These are phyloP conservation scores for Friedmanniomyces endolithicus DNA, from an alignment of 495 filamentous ascomycete genomes.

Conservation along the genomic window DNA sequence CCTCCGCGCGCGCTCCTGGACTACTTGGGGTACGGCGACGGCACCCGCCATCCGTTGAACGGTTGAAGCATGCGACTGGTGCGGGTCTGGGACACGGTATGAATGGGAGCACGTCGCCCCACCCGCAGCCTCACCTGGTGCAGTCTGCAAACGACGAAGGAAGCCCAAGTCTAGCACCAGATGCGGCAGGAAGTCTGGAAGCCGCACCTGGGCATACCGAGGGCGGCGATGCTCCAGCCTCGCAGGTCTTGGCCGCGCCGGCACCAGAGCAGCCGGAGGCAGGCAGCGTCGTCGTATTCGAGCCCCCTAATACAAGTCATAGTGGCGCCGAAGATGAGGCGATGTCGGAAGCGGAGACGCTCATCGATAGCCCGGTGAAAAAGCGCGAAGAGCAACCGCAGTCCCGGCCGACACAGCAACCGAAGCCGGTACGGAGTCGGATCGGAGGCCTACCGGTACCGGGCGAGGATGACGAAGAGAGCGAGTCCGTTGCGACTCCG, in stretches of 20 bases:
- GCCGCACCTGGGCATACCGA: too few relatives aligned
- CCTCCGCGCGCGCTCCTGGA: neutral
- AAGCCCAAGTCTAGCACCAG: neutral
- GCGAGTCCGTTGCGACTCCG: slow-evolving; percentile 13
- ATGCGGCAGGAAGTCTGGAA: neutral
- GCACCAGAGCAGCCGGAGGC: neutral
- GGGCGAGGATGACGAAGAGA: slow-evolving; percentile 16
- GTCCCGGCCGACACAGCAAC: neutral
- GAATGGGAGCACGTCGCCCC: slow-evolving; percentile 4
- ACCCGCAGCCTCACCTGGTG: neutral
- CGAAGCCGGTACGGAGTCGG: slow-evolving; percentile 12
- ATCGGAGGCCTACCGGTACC: slow-evolving; percentile 19
- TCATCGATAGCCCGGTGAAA: slow-evolving; percentile 20
- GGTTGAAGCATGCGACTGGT: slow-evolving; percentile 1
- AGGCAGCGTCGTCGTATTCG: neutral
- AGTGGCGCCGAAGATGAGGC: slow-evolving; percentile 4
- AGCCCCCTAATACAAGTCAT: neutral
- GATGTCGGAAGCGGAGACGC: slow-evolving; percentile 17
- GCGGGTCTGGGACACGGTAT: neutral
- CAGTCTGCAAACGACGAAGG: neutral
- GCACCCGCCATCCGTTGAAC: neutral
- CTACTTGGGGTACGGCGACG: neutral
- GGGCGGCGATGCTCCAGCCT: too few relatives aligned
- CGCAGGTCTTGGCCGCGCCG: too few relatives aligned
- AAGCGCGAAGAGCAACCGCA: slow-evolving; percentile 10